Percentiles rank a stretch among this genome's conserved stretches.
These are phyloP conservation scores for Corynespora cassiicola DNA, from an alignment of 2,329 filamentous ascomycete genomes.

Conservation along the genomic window DNA sequence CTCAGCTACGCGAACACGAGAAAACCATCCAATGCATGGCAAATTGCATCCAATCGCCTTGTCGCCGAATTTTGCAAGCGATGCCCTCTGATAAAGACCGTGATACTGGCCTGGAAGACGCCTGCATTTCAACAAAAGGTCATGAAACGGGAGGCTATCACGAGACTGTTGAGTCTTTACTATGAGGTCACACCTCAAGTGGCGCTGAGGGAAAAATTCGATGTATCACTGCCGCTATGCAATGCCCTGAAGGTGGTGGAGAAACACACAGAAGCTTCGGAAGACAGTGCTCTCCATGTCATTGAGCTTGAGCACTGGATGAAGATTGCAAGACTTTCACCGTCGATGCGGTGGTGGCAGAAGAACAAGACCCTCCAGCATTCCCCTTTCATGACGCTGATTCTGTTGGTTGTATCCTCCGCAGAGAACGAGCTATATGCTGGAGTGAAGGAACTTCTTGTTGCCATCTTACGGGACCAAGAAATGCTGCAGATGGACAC, in stretches of 20 bases:
- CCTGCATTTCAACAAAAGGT: slow-evolving; percentile 67
- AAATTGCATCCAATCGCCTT: slow-evolving; percentile 71
- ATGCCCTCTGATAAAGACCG: slow-evolving; percentile 81
- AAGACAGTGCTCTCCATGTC: slow-evolving; percentile 63
- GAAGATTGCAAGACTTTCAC: slow-evolving; percentile 78
- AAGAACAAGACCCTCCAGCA: slow-evolving; percentile 68
- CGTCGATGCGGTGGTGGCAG: slow-evolving; percentile 89
- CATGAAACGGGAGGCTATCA: slow-evolving; percentile 79
- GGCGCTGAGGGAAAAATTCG: slow-evolving; percentile 84
- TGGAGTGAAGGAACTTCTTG: slow-evolving; percentile 63
- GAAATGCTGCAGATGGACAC: slow-evolving; percentile 66
- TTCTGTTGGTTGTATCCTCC: slow-evolving; percentile 64
- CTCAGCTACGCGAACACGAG: slow-evolving; percentile 58
- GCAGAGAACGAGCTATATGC: slow-evolving; percentile 56
- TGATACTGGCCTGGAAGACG: slow-evolving; percentile 75
- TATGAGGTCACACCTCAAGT: slow-evolving; percentile 81
- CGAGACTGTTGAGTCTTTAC: slow-evolving; percentile 81
- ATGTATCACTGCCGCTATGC: slow-evolving; percentile 79
- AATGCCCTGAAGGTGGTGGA: slow-evolving; percentile 70
- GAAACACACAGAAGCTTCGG: slow-evolving; percentile 39
- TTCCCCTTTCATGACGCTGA: slow-evolving; percentile 75
- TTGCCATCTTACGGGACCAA: slow-evolving; percentile 68
- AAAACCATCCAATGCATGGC: slow-evolving; percentile 64
- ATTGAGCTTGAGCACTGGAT: slow-evolving; percentile 84
- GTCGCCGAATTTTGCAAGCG: slow-evolving; percentile 77